These are phyloP conservation scores for Salvia sclarea DNA, from an alignment of 305 asterid species.

Conservation along the genomic window DNA sequence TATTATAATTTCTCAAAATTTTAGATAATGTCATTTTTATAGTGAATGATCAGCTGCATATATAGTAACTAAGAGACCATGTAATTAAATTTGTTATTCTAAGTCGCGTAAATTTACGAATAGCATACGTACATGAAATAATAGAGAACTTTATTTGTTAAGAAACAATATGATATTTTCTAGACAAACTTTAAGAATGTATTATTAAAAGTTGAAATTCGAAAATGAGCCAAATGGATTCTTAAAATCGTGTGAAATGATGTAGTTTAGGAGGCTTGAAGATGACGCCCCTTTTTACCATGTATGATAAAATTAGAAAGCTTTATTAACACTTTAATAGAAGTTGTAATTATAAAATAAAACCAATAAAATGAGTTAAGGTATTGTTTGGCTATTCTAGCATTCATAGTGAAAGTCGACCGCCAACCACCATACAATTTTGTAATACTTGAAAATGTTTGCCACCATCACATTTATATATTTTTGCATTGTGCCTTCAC, in stretches of 20 bases:
- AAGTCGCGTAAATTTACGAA: background rate
- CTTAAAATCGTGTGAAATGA: constrained; percentile 14
- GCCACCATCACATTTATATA: constrained; percentile 36
- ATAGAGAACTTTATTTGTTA: background rate
- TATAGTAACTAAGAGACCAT: too few relatives aligned
- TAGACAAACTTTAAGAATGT: background rate
- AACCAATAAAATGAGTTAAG: background rate
- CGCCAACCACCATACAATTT: constrained; percentile 47
- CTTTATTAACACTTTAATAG: constrained; percentile 34
- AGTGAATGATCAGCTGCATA: too few relatives aligned
- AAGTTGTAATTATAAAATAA: constrained; percentile 23
- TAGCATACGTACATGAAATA: background rate
- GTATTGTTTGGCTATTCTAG: constrained; percentile 6
- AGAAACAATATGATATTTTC: background rate
- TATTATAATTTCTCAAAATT: too few relatives aligned
- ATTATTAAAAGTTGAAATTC: background rate
- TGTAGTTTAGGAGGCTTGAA: constrained; percentile 30
- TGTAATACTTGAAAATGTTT: constrained; percentile 39
- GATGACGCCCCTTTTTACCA: constrained; percentile 29
- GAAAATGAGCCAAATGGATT: constrained; percentile 1
- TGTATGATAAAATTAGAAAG: constrained; percentile 21
- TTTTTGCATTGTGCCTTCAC: constrained; percentile 32
- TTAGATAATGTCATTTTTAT: too few relatives aligned
- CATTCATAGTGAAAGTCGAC: constrained; percentile 30
- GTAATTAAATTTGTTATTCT: too few relatives aligned